These are phyloP conservation scores for Silene vulgaris DNA, from an alignment of 179 eudicot species.

Conservation along the genomic window DNA sequence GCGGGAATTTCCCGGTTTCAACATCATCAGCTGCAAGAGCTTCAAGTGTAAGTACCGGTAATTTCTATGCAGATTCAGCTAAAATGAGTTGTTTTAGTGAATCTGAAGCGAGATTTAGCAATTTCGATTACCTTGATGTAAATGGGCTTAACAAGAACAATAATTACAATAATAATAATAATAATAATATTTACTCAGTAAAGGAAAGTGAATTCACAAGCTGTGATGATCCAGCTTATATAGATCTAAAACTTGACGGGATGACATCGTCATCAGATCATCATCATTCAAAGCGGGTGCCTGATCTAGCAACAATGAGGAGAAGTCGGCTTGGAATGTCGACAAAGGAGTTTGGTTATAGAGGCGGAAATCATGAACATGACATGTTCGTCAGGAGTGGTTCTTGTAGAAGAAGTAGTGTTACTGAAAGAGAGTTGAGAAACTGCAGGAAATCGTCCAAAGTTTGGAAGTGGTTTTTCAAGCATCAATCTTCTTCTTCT, in stretches of 20 bases:
- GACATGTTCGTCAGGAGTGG: slow-evolving; percentile 28
- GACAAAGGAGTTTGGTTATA: slow-evolving; percentile 31
- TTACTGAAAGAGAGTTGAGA: slow-evolving; percentile 45
- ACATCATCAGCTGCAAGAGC: slow-evolving; percentile 54
- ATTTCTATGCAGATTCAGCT: slow-evolving; percentile 41
- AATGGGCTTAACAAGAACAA: slow-evolving; percentile 16
- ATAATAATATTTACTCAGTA: slow-evolving; percentile 31
- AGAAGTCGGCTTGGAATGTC: slow-evolving; percentile 30
- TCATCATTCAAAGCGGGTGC: background rate
- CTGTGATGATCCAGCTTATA: slow-evolving; percentile 57
- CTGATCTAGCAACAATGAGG: slow-evolving; percentile 33
- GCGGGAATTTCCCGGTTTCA: slow-evolving; percentile 36
- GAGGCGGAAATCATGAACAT: slow-evolving; percentile 24
- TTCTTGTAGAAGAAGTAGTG: slow-evolving; percentile 45
- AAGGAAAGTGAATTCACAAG: slow-evolving; percentile 47
- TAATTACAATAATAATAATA: slow-evolving; percentile 13
- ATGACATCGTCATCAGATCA: slow-evolving; percentile 19
- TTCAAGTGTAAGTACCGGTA: slow-evolving; percentile 55
- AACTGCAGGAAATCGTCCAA: slow-evolving; percentile 45
- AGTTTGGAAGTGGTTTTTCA: slow-evolving; percentile 66
- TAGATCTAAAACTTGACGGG: slow-evolving; percentile 50
- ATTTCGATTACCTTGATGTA: slow-evolving; percentile 41
- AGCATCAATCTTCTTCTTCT: slow-evolving; percentile 25
- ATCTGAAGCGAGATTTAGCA: slow-evolving; percentile 57
- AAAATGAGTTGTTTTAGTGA: slow-evolving; percentile 49